phyloP scores from a whole-genome alignment of 179 eudicot genomes.

The Carnegiea gigantea region DNA sequence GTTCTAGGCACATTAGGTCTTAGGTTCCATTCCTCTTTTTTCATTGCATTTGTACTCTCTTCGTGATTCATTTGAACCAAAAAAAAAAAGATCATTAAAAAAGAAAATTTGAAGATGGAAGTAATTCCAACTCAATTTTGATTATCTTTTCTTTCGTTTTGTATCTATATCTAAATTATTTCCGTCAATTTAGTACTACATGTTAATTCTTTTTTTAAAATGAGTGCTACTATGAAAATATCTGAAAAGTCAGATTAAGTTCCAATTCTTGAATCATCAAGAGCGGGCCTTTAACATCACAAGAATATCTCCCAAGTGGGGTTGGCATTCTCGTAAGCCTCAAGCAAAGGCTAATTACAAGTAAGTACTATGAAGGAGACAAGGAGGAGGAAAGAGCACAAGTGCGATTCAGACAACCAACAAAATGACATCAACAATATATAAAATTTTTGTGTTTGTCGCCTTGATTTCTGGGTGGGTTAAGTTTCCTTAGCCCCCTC shows the following conservation, averaged over 20 bases:
- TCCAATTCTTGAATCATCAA: neutral
- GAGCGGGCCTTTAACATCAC: neutral
- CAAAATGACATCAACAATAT: neutral
- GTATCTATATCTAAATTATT: no score
- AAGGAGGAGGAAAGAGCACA: neutral
- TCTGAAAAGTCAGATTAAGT: neutral
- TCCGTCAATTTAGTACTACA: no score
- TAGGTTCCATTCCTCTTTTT: no score
- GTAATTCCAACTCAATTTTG: no score
- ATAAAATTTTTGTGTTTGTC: conserved; percentile 1
- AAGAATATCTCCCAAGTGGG: conserved; percentile 5
- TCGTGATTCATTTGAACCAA: no score
- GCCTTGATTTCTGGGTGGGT: conserved; percentile 23
- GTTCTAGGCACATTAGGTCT: no score
- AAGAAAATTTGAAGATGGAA: no score
- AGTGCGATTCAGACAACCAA: neutral
- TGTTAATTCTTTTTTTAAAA: no score
- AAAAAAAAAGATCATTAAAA: no score
- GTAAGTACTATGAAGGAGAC: neutral
- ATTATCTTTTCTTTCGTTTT: no score
- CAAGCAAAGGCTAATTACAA: neutral
- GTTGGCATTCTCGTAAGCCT: neutral
- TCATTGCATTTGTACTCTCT: no score
- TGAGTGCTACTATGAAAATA: neutral
- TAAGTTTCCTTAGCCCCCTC: conserved; percentile 1